A percentile compares a stretch with the other conserved stretches of the same genome.
Evolutionary conservation across 169 alveolate species (phyloP).

Genomic region (Plasmodium billcollinsi): DNA sequence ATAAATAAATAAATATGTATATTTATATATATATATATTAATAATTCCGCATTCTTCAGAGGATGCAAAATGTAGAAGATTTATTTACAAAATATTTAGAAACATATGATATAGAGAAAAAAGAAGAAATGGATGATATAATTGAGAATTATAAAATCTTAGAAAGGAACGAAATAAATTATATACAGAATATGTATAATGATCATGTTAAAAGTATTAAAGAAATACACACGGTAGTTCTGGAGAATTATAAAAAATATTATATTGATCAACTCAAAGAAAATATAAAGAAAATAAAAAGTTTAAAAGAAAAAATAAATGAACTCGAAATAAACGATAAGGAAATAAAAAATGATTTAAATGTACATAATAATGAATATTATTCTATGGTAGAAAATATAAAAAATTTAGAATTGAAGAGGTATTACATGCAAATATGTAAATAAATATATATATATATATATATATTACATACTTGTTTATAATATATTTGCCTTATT

Average conservation of each 20-base stretch:
- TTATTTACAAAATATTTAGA: constrained; percentile 37
- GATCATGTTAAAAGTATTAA: constrained; percentile 57
- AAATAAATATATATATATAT: not conserved
- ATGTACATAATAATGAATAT: constrained; percentile 9
- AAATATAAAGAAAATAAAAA: constrained; percentile 53
- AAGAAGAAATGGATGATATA: constrained; percentile 63
- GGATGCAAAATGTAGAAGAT: constrained; percentile 25
- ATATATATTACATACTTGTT: not conserved
- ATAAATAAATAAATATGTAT: not conserved
- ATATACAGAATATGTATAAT: constrained; percentile 50
- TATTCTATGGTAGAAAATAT: constrained; percentile 22
- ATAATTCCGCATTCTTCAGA: constrained; percentile 5
- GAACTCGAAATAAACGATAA: constrained; percentile 44
- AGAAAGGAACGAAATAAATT: constrained; percentile 58
- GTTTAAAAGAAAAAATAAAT: constrained; percentile 30
- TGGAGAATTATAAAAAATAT: constrained; percentile 45
- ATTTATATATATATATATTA: not conserved
- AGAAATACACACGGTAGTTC: constrained; percentile 29
- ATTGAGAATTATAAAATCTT: constrained; percentile 46
- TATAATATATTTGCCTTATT: not conserved
- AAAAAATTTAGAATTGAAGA: constrained; percentile 31
- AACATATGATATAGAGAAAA: constrained; percentile 34
- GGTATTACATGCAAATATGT: constrained; percentile 7
- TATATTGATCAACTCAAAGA: constrained; percentile 42
- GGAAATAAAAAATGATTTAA: constrained; percentile 31